phyloP scores from a whole-genome alignment of 208 protist genomes.

The Trypanosoma avium region DNA sequence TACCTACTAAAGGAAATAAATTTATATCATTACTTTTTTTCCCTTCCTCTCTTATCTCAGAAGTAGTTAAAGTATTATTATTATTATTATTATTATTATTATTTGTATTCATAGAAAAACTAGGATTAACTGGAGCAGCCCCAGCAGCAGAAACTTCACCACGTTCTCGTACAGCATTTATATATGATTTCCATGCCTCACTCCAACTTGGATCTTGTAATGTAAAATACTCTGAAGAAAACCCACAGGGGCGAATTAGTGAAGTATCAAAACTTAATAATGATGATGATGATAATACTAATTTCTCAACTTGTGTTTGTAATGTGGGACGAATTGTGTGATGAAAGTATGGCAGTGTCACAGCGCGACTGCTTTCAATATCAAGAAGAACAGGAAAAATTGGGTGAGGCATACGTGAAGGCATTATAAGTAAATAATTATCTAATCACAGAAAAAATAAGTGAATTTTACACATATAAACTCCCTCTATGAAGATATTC shows the following conservation, averaged over 20 bases:
- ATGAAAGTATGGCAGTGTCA: conserved; percentile 28
- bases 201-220: conserved; percentile 41
- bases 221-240: conserved; percentile 16
- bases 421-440: too few species aligned
- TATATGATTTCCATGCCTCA: conserved; percentile 15
- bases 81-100: too few species aligned
- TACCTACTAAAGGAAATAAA: background rate
- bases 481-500: background rate
- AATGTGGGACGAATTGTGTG: conserved; percentile 22
- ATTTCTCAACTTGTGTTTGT: background rate
- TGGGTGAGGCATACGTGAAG: too few species aligned
- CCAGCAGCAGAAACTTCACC: conserved; percentile 5
- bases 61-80: background rate
- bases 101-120: too few species aligned
- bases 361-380: conserved; percentile 27
- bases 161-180: conserved; percentile 12
- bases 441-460: too few species aligned
- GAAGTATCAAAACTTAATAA: background rate
- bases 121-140: background rate
- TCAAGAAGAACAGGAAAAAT: conserved; percentile 22
- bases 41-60: too few species aligned
- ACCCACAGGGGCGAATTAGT: conserved; percentile 25
- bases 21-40: background rate
- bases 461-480: too few species aligned
- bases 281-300: background rate